Percentiles rank a stretch among this genome's conserved stretches.
These are phyloP conservation scores for Myrica gale DNA, from an alignment of 306 rosid species.

Conservation along the genomic window DNA sequence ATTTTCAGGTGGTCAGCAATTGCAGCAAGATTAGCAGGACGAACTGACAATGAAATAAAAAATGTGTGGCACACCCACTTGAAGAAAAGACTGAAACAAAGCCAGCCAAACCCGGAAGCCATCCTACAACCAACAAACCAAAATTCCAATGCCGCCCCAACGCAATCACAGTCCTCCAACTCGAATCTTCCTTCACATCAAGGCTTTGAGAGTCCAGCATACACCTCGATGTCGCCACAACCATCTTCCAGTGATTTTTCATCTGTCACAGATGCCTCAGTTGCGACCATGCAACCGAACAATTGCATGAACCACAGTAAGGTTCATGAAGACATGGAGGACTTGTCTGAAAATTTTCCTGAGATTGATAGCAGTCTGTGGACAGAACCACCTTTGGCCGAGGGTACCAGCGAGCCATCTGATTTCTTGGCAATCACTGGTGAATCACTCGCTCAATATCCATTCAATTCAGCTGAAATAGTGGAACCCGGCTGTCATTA, in stretches of 20 bases:
- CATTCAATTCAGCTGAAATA: constrained; percentile 27
- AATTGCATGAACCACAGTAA: constrained; percentile 8
- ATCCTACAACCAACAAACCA: constrained; percentile 27
- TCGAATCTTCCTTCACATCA: constrained; percentile 23
- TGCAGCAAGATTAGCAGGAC: constrained; percentile 82
- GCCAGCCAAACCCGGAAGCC: constrained; percentile 4
- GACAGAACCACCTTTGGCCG: constrained; percentile 56
- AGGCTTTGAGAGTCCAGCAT: constrained; percentile 25
- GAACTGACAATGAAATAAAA: constrained; percentile 92
- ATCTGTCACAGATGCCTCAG: constrained; percentile 31
- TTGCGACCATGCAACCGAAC: constrained; percentile 8
- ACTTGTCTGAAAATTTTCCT: constrained; percentile 37
- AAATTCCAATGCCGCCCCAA: constrained; percentile 35
- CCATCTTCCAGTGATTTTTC: constrained; percentile 50
- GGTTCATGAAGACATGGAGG: constrained; percentile 44
- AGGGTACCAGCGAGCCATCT: constrained; percentile 11
- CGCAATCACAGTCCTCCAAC: constrained; percentile 39
- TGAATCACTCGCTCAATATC: constrained; percentile 30
- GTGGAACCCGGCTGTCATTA: constrained; percentile 23
- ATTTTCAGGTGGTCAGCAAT: constrained; percentile 90
- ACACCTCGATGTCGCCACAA: constrained; percentile 29
- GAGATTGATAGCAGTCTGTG: constrained; percentile 61
- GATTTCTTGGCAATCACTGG: constrained; percentile 26
- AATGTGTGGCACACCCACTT: constrained; percentile 97
- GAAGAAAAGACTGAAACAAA: constrained; percentile 63